These are phyloP conservation scores for Abeoforma whisleri DNA, from an alignment of 78 protist genomes.

Conservation along the genomic window DNA sequence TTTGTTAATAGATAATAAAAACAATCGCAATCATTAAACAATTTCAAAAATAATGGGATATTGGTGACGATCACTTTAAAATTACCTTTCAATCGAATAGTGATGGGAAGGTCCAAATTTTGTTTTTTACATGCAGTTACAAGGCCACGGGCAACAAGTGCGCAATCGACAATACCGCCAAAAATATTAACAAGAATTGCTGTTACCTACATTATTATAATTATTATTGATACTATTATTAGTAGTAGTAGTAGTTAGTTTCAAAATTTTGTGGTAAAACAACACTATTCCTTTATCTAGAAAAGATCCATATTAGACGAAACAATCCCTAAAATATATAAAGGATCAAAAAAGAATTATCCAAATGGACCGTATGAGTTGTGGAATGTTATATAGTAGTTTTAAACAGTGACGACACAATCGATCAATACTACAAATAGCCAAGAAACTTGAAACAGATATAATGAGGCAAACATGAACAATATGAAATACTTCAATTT, in stretches of 20 bases:
- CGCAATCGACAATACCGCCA: conserved; percentile 88
- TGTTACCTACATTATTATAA: conserved; percentile 52
- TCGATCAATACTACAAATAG: no score
- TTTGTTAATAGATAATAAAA: no score
- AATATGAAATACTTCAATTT: no score
- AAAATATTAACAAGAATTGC: conserved; percentile 86
- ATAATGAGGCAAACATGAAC: no score
- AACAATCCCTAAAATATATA: background rate
- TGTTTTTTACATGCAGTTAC: conserved; percentile 66
- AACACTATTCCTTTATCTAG: no score
- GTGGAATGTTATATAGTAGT: background rate
- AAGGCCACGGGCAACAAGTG: conserved; percentile 78
- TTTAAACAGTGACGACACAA: no score
- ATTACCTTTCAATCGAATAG: conserved; percentile 80
- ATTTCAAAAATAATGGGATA: background rate
- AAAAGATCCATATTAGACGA: background rate
- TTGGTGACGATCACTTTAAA: background rate
- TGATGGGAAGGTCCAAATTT: conserved; percentile 55
- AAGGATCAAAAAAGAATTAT: background rate
- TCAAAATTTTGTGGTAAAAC: no score
- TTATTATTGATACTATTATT: no score
- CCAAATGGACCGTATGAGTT: background rate
- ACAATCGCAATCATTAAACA: no score
- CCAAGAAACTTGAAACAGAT: no score
- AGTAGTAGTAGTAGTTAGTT: no score